A percentile compares a stretch with the other conserved stretches of the same genome.
phyloP scores from a whole-genome alignment of 768 basidiomycete species.

The Neoboletus brunneissimus region DNA sequence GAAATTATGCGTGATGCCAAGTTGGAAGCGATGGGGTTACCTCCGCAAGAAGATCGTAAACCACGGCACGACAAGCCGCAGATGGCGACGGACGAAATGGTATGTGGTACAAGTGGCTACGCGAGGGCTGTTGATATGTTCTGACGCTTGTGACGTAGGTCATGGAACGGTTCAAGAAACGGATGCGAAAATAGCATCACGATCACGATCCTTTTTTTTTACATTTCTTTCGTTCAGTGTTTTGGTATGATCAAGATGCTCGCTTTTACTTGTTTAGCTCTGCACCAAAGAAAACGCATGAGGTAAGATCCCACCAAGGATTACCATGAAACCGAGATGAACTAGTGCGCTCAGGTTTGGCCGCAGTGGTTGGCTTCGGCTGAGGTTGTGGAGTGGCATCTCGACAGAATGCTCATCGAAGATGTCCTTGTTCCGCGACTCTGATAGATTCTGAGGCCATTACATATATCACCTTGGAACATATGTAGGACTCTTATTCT shows the following conservation, averaged over 20 bases:
- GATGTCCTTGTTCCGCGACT: too few relatives aligned
- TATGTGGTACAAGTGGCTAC: slow-evolving; percentile 34
- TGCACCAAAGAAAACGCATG: too few relatives aligned
- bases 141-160: slow-evolving; percentile 60
- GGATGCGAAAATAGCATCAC: slow-evolving; percentile 68
- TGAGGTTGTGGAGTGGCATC: too few relatives aligned
- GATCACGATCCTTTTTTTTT: not conserved
- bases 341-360: too few relatives aligned
- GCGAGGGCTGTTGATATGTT: not conserved
- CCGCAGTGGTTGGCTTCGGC: too few relatives aligned
- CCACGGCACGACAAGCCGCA: slow-evolving; percentile 58
- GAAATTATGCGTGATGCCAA: slow-evolving; percentile 88
- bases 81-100: slow-evolving; percentile 90
- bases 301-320: too few relatives aligned
- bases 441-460: too few relatives aligned
- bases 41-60: slow-evolving; percentile 40
- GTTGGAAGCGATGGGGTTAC: slow-evolving; percentile 78
- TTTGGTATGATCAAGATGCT: not conserved
- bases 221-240: slow-evolving; percentile 30
- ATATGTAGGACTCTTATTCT: too few relatives aligned
- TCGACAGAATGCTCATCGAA: too few relatives aligned
- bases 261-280: too few relatives aligned
- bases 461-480: too few relatives aligned
- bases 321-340: too few relatives aligned
- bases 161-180: slow-evolving; percentile 97